phyloP scores from a whole-genome alignment of 208 protist species.

The Balamuthia mandrillaris region DNA sequence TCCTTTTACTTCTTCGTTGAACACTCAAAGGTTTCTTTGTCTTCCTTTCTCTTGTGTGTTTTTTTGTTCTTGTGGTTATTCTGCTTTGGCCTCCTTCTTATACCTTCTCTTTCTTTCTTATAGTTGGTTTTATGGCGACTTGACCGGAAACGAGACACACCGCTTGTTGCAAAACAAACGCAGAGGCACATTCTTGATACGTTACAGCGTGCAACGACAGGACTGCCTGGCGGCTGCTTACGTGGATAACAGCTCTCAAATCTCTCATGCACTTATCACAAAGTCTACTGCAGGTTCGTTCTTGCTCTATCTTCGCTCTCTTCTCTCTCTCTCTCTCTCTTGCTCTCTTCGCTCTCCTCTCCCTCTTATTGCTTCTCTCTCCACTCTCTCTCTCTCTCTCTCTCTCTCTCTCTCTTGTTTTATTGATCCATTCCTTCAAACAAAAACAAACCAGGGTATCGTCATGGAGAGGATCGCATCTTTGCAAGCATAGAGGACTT shows the following conservation, averaged over 20 bases:
- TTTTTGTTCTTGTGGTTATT: no score
- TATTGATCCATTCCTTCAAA: no score
- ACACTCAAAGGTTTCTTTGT: background rate
- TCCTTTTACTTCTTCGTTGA: background rate
- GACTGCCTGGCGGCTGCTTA: conserved; percentile 5
- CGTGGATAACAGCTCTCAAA: background rate
- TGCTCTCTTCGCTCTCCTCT: no score
- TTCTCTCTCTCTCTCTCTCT: no score
- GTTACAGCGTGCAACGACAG: background rate
- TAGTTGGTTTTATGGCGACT: conserved; percentile 12
- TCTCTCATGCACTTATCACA: conserved; percentile 11
- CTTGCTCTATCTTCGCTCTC: no score
- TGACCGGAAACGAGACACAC: background rate
- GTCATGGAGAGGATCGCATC: background rate
- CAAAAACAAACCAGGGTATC: background rate
- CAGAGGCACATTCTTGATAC: background rate
- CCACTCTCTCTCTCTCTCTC: no score
- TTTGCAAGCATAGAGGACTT: background rate
- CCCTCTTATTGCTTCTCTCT: no score
- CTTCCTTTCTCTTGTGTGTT: background rate
- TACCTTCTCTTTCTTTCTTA: background rate
- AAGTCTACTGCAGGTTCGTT: no score
- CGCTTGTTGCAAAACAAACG: background rate
- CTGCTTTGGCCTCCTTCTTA: background rate
- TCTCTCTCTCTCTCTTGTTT: no score